A percentile compares a stretch with the other conserved stretches of the same genome.
Evolutionary conservation across 202 grass and related monocot species (phyloP).

Genomic region (Eragrostis tef): DNA sequence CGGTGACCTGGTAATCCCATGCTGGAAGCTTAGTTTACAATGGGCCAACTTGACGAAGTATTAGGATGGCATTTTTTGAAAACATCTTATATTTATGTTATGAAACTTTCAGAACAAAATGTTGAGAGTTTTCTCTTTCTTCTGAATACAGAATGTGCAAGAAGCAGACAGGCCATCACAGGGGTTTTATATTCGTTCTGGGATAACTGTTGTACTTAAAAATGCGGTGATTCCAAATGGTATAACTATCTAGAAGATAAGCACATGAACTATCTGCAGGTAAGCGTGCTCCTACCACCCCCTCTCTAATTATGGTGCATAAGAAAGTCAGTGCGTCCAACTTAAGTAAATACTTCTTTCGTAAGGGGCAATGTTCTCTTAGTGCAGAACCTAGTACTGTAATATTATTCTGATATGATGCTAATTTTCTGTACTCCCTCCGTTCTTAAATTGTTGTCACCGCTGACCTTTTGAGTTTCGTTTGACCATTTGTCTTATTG

Average conservation of each 20-base stretch:
- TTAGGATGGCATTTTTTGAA: no score
- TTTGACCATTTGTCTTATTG: no score
- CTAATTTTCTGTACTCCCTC: background rate
- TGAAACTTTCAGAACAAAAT: no score
- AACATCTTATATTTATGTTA: no score
- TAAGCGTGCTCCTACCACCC: background rate
- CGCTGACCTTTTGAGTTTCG: no score
- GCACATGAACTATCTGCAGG: slow-evolving; percentile 29
- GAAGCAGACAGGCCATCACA: slow-evolving; percentile 66
- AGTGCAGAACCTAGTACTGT: background rate
- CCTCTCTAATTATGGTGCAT: background rate
- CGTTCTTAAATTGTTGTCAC: no score
- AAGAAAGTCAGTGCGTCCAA: background rate
- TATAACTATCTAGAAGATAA: slow-evolving; percentile 59
- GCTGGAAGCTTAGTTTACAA: no score
- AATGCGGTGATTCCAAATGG: slow-evolving; percentile 68
- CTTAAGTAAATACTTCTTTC: background rate
- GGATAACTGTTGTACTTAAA: slow-evolving; percentile 74
- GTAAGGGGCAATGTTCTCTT: background rate
- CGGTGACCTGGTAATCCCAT: no score
- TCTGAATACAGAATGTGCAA: slow-evolving; percentile 67
- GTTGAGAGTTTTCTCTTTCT: background rate
- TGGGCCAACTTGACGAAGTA: no score
- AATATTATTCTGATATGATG: slow-evolving; percentile 6
- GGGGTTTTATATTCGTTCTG: slow-evolving; percentile 82